phyloP scores from a whole-genome alignment of 1,284 basidiomycete genomes.

The Sporisorium exsertum region DNA sequence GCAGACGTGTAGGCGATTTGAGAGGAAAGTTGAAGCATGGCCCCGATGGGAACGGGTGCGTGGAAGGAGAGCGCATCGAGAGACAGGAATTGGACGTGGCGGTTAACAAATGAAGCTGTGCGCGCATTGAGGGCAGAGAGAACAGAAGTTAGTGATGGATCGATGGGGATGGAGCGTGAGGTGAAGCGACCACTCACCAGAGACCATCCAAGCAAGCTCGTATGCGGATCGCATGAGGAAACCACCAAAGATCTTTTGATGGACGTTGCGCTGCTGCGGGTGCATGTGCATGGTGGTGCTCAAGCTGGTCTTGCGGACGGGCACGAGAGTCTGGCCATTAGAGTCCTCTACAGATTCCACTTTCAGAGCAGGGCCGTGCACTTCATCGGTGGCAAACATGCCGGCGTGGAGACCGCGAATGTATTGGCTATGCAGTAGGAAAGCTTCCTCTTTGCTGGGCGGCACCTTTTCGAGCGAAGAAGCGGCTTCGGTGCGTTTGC shows the following conservation, averaged over 20 bases:
- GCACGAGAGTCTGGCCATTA: constrained; percentile 52
- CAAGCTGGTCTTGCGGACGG: constrained; percentile 53
- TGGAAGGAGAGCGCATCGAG: constrained; percentile 66
- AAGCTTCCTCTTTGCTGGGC: constrained; percentile 68
- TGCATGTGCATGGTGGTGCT: constrained; percentile 65
- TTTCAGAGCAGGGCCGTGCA: constrained; percentile 25
- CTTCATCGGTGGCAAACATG: constrained; percentile 43
- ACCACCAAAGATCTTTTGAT: constrained; percentile 60
- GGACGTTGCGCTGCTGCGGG: constrained; percentile 62
- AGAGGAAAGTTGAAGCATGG: constrained; percentile 58
- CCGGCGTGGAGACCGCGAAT: constrained; percentile 48
- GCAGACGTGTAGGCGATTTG: constrained; percentile 58
- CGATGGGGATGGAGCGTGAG: too few species aligned
- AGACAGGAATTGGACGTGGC: constrained; percentile 68
- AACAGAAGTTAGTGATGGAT: constrained; percentile 4
- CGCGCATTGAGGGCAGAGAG: neutral
- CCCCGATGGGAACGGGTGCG: constrained; percentile 62
- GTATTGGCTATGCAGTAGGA: constrained; percentile 66
- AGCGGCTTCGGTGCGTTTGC: constrained; percentile 59
- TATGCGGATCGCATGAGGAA: constrained; percentile 66
- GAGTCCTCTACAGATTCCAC: constrained; percentile 12
- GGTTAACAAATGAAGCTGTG: constrained; percentile 58
- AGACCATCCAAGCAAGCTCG: constrained; percentile 69
- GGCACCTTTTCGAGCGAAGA: constrained; percentile 62
- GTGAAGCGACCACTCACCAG: constrained; percentile 31